Base-by-base conservation (phyloP, 2,329 filamentous ascomycete species). In the Thielaviopsis punctulata region DNA sequence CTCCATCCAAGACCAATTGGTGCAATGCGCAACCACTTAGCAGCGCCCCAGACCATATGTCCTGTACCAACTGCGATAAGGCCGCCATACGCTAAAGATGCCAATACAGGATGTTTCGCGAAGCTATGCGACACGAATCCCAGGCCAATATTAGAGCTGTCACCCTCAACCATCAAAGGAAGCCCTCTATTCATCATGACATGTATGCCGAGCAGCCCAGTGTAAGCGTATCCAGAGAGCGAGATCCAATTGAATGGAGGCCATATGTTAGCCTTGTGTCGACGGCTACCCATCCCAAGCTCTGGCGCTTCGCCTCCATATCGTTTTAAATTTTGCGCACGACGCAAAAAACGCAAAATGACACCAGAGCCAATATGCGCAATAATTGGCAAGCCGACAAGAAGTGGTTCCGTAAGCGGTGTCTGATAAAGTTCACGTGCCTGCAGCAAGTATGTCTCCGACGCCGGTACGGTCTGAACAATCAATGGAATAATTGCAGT, bases 371-470 rank as follows among this genome's bases (percentile, higher is more conserved):
- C 72, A 44, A 95, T 71, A 64, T 96, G 90, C 2, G 81, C 76
- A 54, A 80, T 64, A 21, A 94, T 70, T 2, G 90, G 88, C 1
- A 87, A 65, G 44, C 75, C 79, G 55, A 96, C 77, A 56, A 96
- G 73, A 19, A 93, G 68, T 3, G 87, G 86, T 63, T 95, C 89
- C 49, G 84, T 73, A 15, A 86, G 69, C 1, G 82, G 75, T 1
- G 86, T 89, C 66, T 95, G 90, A 70, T 96, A 96, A 65, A 92
- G 80, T 48, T 93, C 89, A 56, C 90, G 80, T 24, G 88, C 89
- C 65, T 95, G 85, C 57, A 96, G 82, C 48, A 96, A 80, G 66
- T 88, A 94, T 48, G 80, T 80, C 63, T 95, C 89, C 55, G 84
- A 84, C 50, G 79, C 76, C 8, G 82, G 69, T 6, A 92, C 77